These are phyloP conservation scores for Arabidopsis hybrid DNA, from an alignment of 441 rosid genomes.

Conservation along the genomic window DNA sequence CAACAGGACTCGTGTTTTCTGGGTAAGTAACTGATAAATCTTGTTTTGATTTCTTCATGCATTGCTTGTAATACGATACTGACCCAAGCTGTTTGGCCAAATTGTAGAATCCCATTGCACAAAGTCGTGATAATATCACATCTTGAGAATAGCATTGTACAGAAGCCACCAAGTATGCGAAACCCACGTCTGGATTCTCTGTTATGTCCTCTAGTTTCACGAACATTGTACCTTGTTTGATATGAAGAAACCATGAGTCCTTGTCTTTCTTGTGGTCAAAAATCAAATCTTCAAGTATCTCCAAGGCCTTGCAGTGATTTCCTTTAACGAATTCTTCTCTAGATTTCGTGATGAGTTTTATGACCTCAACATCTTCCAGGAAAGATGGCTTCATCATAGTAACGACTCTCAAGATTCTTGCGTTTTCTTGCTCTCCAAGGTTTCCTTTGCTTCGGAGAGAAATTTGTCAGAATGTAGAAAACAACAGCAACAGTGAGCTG, in stretches of 20 bases:
- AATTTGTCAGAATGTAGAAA: background rate
- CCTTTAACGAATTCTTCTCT: background rate
- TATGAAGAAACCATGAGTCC: background rate
- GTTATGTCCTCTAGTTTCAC: background rate
- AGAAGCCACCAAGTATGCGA: constrained; percentile 7
- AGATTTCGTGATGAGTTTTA: background rate
- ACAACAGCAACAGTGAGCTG: background rate
- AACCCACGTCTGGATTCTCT: background rate
- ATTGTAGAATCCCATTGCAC: background rate
- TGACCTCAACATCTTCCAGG: background rate
- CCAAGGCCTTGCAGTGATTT: constrained; percentile 8
- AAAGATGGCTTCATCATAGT: background rate
- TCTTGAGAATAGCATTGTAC: background rate
- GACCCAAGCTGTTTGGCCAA: background rate
- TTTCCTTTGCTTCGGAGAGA: background rate
- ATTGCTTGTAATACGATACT: constrained; percentile 21
- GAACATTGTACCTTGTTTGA: background rate
- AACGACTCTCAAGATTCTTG: background rate
- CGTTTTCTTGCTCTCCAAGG: background rate
- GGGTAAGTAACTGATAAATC: background rate
- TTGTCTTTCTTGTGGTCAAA: background rate
- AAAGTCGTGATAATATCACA: background rate
- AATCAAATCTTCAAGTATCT: constrained; percentile 9
- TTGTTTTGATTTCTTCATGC: background rate
- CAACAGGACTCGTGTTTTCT: too few species aligned